Base-by-base conservation (phyloP, 2,329 filamentous ascomycete species). In the Emergomyces pasteurianus region DNA sequence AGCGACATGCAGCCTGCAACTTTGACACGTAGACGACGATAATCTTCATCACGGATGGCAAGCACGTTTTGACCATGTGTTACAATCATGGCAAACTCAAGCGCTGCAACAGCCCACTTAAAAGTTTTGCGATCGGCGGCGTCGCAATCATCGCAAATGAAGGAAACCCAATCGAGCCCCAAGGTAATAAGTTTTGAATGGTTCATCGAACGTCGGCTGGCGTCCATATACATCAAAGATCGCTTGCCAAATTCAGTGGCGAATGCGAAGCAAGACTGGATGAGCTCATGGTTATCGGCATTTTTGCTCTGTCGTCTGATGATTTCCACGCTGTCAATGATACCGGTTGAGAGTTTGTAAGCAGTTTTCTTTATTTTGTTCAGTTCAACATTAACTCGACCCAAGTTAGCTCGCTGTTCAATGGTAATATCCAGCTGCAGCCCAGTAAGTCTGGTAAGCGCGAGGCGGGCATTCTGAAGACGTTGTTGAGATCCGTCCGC, bases 161-260 rank as follows among this genome's bases (percentile, higher is more conserved):
- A 99, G 70, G 89, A 92, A 18, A 99, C 89, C 94, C 94, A 99
- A 72, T 99, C 92, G 12, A 99, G 80, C 3, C 92, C 91, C 59
- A 99, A 81, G 70, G 95, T 90, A 14, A 92, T 95, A 60, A 99
- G 82, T 73, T 95, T 96, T 67, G 95, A 82, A 73, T 96, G 96
- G 77, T 97, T 97, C 89, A 97, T 95, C 67, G 95, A 90, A 57
- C 92, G 87, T 60, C 94, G 82, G 71, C 96, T 97, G 73, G 89
- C 88, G 75, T 99, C 94, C 86, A 99, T 94, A 77, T 95, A 95
- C 23, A 94, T 85, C 57, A 96, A 83, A 1, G 92, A 96, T 65
- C 94, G 87, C 72, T 96, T 92, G 52, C 94, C 94, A 67, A 99
- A 99, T 72, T 99, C 94, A 0, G 94, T 97, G n/a, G 94, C 94